Conservation (phyloP, 2,329 filamentous ascomycete species). For the Penicillium freii region DNA sequence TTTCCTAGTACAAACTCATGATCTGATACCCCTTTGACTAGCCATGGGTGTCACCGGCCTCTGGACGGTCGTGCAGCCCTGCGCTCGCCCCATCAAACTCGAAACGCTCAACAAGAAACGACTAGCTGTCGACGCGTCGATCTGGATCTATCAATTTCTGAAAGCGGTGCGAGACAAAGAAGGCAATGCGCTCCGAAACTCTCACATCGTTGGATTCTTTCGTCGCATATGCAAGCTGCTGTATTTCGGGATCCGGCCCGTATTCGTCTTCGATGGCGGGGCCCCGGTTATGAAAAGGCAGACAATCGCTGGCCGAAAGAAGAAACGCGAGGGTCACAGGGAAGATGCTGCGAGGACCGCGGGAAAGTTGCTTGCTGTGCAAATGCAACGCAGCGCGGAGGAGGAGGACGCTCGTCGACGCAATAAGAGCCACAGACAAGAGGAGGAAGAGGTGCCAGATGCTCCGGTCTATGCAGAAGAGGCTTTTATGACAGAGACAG, state of each 20-base stretch:
- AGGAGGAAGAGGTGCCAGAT: conserved; percentile 68
- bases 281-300: conserved; percentile 87
- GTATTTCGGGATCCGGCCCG: conserved; percentile 92
- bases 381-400: conserved; percentile 88
- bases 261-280: conserved; percentile 97
- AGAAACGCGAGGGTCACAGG: conserved; percentile 77
- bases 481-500: conserved; percentile 72
- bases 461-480: conserved; percentile 90
- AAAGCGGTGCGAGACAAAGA: conserved; percentile 99
- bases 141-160: conserved; percentile 99
- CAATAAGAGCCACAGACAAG: conserved; percentile 44
- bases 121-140: conserved; percentile 94
- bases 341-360: conserved; percentile 93
- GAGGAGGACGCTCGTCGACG: conserved; percentile 69
- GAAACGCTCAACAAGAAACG: conserved; percentile 95
- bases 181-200: conserved; percentile 92
- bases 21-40: conserved; percentile 7
- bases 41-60: conserved; percentile 95
- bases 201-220: conserved; percentile 96
- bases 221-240: conserved; percentile 95
- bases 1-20: background rate
- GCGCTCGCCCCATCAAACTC: conserved; percentile 91
- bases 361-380: conserved; percentile 84
- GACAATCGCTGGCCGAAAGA: conserved; percentile 77
- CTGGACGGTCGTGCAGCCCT: conserved; percentile 94